Evolutionary conservation across 2,329 filamentous ascomycete genomes (phyloP), one percentile per base, ranked within the genome.

Genomic region (Trichoderma sp.): DNA sequence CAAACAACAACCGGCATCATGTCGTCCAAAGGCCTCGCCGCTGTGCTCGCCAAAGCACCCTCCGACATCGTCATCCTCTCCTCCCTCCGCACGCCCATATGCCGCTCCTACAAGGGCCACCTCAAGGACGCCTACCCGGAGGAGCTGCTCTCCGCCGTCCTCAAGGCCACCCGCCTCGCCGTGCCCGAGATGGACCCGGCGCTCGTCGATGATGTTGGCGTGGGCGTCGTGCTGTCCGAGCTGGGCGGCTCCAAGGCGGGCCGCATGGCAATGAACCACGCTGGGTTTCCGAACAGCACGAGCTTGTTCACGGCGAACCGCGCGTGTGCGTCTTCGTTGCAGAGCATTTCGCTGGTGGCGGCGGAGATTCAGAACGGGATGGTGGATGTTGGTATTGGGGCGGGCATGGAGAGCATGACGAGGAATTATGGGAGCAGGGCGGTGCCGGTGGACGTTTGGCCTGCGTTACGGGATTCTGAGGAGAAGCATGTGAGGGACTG

Each of bases 351-450:
- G 1, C 84, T 86, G 15, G 85, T 97, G 3, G 92, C 93, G 6
- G 90, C 92, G 71, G 87, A 91, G 73, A 96, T 98, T 76, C 87
- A 89, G n/a, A 85, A 88, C 0, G 94, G 92, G 1, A 87, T 88
- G 76, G 92, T 95, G 66, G 88, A 90, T 73, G 85, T 87, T 0
- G 95, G 93, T 72, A 89, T 98, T 73, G 95, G 91, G 11, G 95
- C 93, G 2, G 95, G 95, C 34, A 97, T 97, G 93, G 95, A 98
- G 87, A 95, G 92, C 83, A 98, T 98, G 95, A 97, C 93, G 74
- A 85, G 92, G 75, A 97, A 97, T 83, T 98, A 98, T 82, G 94
- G 91, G 66, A 89, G 85, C 30, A 85, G 90, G 71, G 95, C 95
- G n/a, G 96, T 98, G 57, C 95, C 95, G 0, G 91, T 90, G 0